Evolutionary conservation across 148 eudicot genomes (phyloP).

Genomic region (Vaccinium macrocarpon): DNA sequence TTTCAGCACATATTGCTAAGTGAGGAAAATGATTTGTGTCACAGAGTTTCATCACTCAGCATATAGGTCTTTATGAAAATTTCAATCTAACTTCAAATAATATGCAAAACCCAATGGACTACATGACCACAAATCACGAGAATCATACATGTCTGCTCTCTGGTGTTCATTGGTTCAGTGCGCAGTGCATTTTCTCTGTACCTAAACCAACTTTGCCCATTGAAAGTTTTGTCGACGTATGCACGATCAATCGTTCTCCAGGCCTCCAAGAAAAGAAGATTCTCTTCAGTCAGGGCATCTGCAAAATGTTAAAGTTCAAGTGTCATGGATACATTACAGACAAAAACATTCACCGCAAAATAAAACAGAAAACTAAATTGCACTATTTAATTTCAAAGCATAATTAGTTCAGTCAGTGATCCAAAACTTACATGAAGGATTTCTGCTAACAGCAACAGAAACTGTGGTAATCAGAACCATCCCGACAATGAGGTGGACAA

Average conservation of each 20-base stretch:
- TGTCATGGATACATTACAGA: not conserved
- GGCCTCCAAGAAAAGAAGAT: constrained; percentile 92
- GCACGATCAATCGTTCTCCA: constrained; percentile 98
- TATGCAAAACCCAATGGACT: not conserved
- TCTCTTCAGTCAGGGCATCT: constrained; percentile 93
- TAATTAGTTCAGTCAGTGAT: not conserved
- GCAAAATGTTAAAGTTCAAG: constrained; percentile 20
- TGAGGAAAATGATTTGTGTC: not conserved
- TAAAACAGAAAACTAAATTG: not conserved
- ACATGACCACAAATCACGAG: not conserved
- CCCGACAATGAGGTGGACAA: constrained; percentile 51
- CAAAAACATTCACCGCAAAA: not conserved
- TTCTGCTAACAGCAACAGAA: constrained; percentile 47
- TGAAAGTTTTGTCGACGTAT: constrained; percentile 88
- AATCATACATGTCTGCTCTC: constrained; percentile 88
- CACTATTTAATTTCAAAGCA: not conserved
- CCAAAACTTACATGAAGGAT: constrained; percentile 75
- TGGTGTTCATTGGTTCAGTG: constrained; percentile 81
- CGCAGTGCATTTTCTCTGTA: constrained; percentile 93
- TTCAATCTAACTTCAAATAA: not conserved
- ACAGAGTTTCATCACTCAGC: not conserved
- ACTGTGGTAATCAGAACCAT: constrained; percentile 58
- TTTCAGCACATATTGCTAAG: not conserved
- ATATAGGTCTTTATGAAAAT: not conserved
- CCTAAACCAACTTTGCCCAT: constrained; percentile 99